These are phyloP conservation scores for Tricladium varicosporioides DNA, from an alignment of 2,329 filamentous ascomycete genomes.

Conservation along the genomic window DNA sequence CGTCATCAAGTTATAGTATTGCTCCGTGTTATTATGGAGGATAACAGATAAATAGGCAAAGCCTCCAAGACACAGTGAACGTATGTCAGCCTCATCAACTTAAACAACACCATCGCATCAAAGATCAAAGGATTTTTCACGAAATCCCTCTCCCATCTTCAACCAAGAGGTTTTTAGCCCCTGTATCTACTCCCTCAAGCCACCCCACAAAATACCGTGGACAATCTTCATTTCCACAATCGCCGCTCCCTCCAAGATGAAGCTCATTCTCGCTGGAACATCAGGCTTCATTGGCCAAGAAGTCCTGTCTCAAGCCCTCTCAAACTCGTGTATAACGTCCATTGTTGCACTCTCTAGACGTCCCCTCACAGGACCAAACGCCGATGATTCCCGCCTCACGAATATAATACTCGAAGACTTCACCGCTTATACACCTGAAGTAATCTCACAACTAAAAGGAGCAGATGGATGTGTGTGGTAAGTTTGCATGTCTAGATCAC, in stretches of 20 bases:
- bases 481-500: background rate
- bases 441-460: background rate
- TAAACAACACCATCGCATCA: too few relatives aligned
- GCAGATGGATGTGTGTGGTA: slow-evolving; percentile 1
- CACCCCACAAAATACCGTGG: background rate
- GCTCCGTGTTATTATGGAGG: background rate
- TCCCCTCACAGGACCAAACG: slow-evolving; percentile 31
- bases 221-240: background rate
- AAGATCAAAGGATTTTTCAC: too few relatives aligned
- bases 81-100: too few relatives aligned
- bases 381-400: background rate
- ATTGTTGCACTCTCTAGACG: slow-evolving; percentile 50
- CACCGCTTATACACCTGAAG: background rate
- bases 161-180: background rate
- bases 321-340: slow-evolving; percentile 47
- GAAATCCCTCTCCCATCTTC: background rate
- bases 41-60: background rate
- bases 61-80: too few relatives aligned
- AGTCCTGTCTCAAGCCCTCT: slow-evolving; percentile 50
- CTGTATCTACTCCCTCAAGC: background rate
- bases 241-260: slow-evolving; percentile 42
- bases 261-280: slow-evolving; percentile 55
- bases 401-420: background rate
- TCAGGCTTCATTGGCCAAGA: slow-evolving; percentile 56
- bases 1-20: background rate